Conservation (phyloP, 768 basidiomycete genomes). For the Tylopilus sp. region DNA sequence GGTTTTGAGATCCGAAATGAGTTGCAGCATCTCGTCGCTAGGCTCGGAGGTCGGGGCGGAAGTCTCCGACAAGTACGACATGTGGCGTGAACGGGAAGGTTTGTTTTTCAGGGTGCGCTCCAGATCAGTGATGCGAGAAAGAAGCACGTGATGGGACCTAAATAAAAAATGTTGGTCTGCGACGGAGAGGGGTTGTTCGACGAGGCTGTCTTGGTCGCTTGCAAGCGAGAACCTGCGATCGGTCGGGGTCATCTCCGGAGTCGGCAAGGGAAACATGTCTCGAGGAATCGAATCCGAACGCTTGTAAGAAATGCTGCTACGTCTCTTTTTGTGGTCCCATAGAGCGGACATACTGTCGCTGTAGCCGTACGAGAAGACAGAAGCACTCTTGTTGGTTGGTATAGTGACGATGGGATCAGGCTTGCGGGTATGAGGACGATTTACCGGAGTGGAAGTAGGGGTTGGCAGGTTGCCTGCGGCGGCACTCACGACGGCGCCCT, state of each 20-base stretch:
- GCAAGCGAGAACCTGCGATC: conserved; percentile 41
- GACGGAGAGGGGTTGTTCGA: conserved; percentile 54
- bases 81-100: conserved; percentile 44
- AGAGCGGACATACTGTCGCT: conserved; percentile 25
- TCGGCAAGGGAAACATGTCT: conserved; percentile 52
- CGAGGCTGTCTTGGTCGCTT: conserved; percentile 16
- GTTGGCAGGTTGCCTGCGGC: conserved; percentile 44
- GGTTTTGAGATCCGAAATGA: conserved; percentile 75
- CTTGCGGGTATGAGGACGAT: conserved; percentile 43
- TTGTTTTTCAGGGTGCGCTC: conserved; percentile 59
- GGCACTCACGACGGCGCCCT: conserved; percentile 42
- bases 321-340: conserved; percentile 36
- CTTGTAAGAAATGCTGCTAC: conserved; percentile 79
- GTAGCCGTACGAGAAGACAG: conserved; percentile 22
- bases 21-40: conserved; percentile 73
- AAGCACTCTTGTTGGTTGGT: background rate
- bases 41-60: conserved; percentile 44
- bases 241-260: conserved; percentile 73
- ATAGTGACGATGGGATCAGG: conserved; percentile 23
- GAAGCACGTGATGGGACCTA: conserved; percentile 78
- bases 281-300: conserved; percentile 38
- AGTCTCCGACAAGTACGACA: conserved; percentile 49
- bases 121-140: conserved; percentile 78
- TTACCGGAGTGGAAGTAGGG: conserved; percentile 50
- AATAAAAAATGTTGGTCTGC: conserved; percentile 85